phyloP scores from a whole-genome alignment of 1,284 basidiomycete species.

The Ustilago sp. region DNA sequence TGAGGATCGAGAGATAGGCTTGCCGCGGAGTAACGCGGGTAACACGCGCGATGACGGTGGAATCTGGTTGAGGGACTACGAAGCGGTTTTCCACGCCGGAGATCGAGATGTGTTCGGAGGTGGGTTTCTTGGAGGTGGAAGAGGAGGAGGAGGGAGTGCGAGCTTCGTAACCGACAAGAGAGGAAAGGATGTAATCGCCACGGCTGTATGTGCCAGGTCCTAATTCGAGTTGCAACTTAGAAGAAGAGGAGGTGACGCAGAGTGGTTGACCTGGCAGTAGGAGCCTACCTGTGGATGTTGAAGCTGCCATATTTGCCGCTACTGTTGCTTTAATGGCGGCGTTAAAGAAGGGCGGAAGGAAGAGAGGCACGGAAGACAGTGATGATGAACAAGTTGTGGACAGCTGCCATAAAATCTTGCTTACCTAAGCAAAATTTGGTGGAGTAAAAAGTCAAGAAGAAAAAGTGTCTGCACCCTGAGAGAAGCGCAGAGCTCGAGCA shows the following conservation, averaged over 20 bases:
- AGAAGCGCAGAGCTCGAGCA: no score
- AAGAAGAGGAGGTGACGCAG: slow-evolving; percentile 8
- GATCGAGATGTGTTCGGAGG: slow-evolving; percentile 19
- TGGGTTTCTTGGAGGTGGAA: neutral
- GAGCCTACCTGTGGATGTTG: slow-evolving; percentile 24
- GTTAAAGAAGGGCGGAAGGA: neutral
- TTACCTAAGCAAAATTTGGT: slow-evolving; percentile 30
- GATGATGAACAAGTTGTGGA: neutral
- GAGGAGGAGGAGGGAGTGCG: slow-evolving; percentile 12
- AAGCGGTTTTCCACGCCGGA: slow-evolving; percentile 47
- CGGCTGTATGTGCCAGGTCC: slow-evolving; percentile 58
- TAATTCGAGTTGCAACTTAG: slow-evolving; percentile 27
- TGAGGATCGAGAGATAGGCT: slow-evolving; percentile 86
- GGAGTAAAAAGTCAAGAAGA: slow-evolving; percentile 17
- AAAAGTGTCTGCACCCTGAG: slow-evolving; percentile 12
- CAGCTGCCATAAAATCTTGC: slow-evolving; percentile 14
- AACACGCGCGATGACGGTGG: slow-evolving; percentile 77
- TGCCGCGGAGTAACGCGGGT: slow-evolving; percentile 88
- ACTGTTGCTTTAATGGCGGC: neutral
- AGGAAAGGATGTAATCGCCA: slow-evolving; percentile 57
- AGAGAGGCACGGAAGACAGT: neutral
- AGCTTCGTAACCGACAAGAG: slow-evolving; percentile 54
- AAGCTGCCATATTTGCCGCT: slow-evolving; percentile 14
- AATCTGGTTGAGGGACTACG: slow-evolving; percentile 57
- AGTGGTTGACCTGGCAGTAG: slow-evolving; percentile 59